These are phyloP conservation scores for Secale cereale DNA, from an alignment of 176 grass and related monocot species.

Conservation along the genomic window DNA sequence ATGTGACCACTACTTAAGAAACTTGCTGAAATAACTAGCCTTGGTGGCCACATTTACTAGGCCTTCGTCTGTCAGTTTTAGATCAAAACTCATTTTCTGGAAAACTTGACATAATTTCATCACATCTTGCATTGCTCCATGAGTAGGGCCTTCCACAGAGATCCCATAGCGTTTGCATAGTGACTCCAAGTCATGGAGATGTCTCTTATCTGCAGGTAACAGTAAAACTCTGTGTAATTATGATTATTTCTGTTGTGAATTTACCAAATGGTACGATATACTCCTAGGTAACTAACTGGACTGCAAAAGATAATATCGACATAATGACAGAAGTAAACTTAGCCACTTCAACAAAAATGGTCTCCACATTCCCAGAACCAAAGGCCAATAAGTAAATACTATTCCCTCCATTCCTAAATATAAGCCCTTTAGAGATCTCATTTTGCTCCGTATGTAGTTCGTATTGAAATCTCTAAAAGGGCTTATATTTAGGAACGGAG, in stretches of 20 bases:
- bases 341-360: not conserved
- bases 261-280: conserved; percentile 1
- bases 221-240: conserved; percentile 16
- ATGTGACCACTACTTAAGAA: conserved; percentile 11
- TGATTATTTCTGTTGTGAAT: conserved; percentile 9
- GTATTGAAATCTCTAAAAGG: no score
- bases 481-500: no score
- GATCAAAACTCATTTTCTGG: conserved; percentile 47
- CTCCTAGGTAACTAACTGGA: not conserved
- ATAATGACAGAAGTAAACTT: not conserved
- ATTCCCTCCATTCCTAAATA: no score
- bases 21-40: conserved; percentile 40
- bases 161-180: conserved; percentile 47
- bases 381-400: not conserved
- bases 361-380: not conserved
- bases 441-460: no score
- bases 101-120: conserved; percentile 43
- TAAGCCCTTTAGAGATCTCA: no score
- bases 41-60: conserved; percentile 40
- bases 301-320: not conserved
- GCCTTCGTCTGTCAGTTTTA: conserved; percentile 48
- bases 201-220: conserved; percentile 38
- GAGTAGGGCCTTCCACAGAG: conserved; percentile 8
- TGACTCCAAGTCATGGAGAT: conserved; percentile 3
- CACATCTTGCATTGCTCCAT: conserved; percentile 88